Percentiles rank a stretch among this genome's conserved stretches.
These are phyloP conservation scores for Punctularia strigosozonata DNA, from an alignment of 768 basidiomycete species.

Conservation along the genomic window DNA sequence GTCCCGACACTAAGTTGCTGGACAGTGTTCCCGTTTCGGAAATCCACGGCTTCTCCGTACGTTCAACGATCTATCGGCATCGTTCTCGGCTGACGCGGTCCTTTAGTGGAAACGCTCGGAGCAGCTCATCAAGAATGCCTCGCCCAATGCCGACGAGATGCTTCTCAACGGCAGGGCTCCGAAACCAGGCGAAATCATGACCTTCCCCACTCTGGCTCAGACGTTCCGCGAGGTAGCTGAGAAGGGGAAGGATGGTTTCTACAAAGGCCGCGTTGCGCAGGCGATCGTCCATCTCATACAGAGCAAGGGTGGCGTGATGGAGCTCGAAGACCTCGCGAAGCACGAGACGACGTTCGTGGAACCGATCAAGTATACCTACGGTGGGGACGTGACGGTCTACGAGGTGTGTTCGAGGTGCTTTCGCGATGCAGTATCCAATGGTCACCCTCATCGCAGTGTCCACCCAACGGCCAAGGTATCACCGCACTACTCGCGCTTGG, in stretches of 20 bases:
- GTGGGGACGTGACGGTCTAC: constrained; percentile 75
- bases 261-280: constrained; percentile 83
- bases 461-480: constrained; percentile 35
- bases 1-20: not conserved
- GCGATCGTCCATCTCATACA: constrained; percentile 81
- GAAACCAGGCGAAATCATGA: constrained; percentile 73
- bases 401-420: constrained; percentile 42
- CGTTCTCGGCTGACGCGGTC: constrained; percentile 1
- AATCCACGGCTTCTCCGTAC: constrained; percentile 49
- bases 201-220: constrained; percentile 66
- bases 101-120: constrained; percentile 49
- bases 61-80: constrained; percentile 11
- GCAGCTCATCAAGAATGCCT: constrained; percentile 66
- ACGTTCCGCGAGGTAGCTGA: constrained; percentile 75
- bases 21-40: constrained; percentile 83
- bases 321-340: constrained; percentile 80
- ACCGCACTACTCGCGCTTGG: constrained; percentile 90
- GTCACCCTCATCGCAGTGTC: not conserved
- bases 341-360: constrained; percentile 74
- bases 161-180: constrained; percentile 78
- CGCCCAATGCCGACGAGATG: constrained; percentile 81
- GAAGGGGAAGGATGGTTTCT: constrained; percentile 87
- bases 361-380: constrained; percentile 88
- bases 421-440: not conserved
- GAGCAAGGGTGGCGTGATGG: constrained; percentile 87